A percentile compares a stretch with the other conserved stretches of the same genome.
Conservation (phyloP, 768 basidiomycete species). For the Phlegmacium glaucopus region DNA sequence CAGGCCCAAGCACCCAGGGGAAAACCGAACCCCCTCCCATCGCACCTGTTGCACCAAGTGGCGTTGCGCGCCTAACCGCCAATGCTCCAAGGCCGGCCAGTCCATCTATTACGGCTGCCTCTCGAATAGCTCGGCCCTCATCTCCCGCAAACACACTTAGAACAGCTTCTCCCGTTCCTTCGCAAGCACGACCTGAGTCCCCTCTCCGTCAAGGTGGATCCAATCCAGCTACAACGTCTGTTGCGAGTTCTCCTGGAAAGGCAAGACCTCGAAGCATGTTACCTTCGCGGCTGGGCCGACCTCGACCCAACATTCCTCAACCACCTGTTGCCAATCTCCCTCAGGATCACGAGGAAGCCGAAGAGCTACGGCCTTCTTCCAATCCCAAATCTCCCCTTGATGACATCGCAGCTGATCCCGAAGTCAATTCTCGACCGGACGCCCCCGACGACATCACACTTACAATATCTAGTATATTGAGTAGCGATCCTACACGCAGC, state of each 20-base stretch:
- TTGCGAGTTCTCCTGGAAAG: conserved; percentile 40
- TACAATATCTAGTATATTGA: conserved; percentile 85
- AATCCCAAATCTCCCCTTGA: background rate
- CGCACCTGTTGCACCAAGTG: conserved; percentile 47
- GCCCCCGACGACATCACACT: conserved; percentile 64
- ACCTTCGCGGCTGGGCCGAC: conserved; percentile 72
- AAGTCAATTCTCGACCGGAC: conserved; percentile 30
- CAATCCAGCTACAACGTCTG: conserved; percentile 19
- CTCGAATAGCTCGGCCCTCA: conserved; percentile 38
- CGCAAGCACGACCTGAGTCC: conserved; percentile 38
- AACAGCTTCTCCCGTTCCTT: conserved; percentile 40
- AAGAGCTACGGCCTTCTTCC: too few relatives aligned
- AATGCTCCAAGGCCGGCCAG: conserved; percentile 29
- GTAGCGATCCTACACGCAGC: conserved; percentile 79
- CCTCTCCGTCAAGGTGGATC: conserved; percentile 32
- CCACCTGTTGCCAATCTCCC: conserved; percentile 10
- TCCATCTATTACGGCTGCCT: conserved; percentile 28
- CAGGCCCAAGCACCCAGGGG: conserved; percentile 55
- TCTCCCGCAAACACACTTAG: conserved; percentile 43
- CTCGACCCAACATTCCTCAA: conserved; percentile 47
- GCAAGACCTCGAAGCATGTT: conserved; percentile 63
- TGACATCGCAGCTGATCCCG: conserved; percentile 13
- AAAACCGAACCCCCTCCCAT: conserved; percentile 37
- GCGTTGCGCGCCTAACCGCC: conserved; percentile 41
- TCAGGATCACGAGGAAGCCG: conserved; percentile 20